These are phyloP conservation scores for Rubus parviflorus DNA, from an alignment of 306 rosid genomes.

Conservation along the genomic window DNA sequence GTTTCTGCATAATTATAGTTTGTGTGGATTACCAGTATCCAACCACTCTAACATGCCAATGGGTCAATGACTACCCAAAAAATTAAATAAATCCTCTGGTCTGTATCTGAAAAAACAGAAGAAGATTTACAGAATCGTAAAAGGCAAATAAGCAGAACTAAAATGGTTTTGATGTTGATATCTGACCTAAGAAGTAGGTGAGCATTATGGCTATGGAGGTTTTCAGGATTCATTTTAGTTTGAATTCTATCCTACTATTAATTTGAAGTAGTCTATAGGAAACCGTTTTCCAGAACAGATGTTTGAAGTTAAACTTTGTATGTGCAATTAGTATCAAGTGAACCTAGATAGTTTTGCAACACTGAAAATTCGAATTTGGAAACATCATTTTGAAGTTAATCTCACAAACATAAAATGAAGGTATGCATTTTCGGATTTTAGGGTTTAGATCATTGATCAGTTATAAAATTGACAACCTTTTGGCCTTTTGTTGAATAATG, in stretches of 20 bases:
- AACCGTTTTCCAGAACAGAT: neutral
- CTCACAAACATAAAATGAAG: neutral
- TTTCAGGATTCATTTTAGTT: neutral
- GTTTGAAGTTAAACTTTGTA: neutral
- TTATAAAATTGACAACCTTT: neutral
- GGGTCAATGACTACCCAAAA: neutral
- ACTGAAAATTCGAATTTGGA: neutral
- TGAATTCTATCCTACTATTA: neutral
- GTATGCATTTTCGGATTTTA: neutral
- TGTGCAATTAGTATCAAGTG: neutral
- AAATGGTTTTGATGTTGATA: conserved; percentile 11
- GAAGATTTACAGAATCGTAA: neutral
- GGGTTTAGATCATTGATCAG: neutral
- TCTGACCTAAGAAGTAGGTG: conserved; percentile 11
- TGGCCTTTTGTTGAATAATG: neutral
- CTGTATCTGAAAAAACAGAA: neutral
- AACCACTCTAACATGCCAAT: neutral
- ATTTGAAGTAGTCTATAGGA: neutral
- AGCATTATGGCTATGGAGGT: neutral
- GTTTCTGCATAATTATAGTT: neutral
- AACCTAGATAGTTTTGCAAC: neutral
- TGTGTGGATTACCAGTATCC: neutral
- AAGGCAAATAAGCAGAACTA: neutral
- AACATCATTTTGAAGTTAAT: neutral
- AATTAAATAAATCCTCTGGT: neutral